Conservation (phyloP, 495 filamentous ascomycete species). For the Sordaria brevicollis region DNA sequence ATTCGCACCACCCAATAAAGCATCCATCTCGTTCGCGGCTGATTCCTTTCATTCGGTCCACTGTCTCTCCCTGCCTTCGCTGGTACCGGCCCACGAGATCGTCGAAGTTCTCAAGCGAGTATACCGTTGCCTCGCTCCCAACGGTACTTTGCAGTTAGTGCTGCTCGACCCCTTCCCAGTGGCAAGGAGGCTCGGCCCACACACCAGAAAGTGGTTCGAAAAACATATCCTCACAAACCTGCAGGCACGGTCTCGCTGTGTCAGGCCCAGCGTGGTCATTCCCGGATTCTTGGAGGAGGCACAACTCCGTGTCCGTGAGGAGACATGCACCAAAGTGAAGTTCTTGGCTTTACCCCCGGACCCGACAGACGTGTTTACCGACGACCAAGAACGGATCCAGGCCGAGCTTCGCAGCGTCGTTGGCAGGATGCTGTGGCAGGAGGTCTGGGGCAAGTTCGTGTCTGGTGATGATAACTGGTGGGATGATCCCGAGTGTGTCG, state of each 20-base stretch:
- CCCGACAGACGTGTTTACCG: neutral
- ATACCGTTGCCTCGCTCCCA: slow-evolving; percentile 24
- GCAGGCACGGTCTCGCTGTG: slow-evolving; percentile 33
- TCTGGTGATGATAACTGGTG: slow-evolving; percentile 39
- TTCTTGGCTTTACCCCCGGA: slow-evolving; percentile 21
- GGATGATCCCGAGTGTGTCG: slow-evolving; percentile 35
- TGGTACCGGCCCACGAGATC: slow-evolving; percentile 28
- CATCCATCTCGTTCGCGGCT: slow-evolving; percentile 21
- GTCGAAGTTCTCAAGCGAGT: slow-evolving; percentile 27
- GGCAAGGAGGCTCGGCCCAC: slow-evolving; percentile 31
- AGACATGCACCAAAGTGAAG: slow-evolving; percentile 23
- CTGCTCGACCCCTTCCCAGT: slow-evolving; percentile 38
- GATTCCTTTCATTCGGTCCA: slow-evolving; percentile 24
- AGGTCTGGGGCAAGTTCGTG: slow-evolving; percentile 37
- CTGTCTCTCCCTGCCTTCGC: slow-evolving; percentile 25
- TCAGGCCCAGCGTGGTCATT: slow-evolving; percentile 31
- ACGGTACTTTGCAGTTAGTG: slow-evolving; percentile 31
- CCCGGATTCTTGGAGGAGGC: slow-evolving; percentile 34
- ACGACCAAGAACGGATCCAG: slow-evolving; percentile 8
- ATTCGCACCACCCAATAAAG: slow-evolving; percentile 20
- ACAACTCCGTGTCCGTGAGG: slow-evolving; percentile 22
- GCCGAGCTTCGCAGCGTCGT: slow-evolving; percentile 27
- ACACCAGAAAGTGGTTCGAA: slow-evolving; percentile 37
- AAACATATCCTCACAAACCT: slow-evolving; percentile 35
- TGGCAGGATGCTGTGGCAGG: slow-evolving; percentile 33